Percentiles rank a stretch among this genome's conserved stretches.
Conservation (phyloP, 75 land plant genomes). For the Cryptomeria japonica region DNA sequence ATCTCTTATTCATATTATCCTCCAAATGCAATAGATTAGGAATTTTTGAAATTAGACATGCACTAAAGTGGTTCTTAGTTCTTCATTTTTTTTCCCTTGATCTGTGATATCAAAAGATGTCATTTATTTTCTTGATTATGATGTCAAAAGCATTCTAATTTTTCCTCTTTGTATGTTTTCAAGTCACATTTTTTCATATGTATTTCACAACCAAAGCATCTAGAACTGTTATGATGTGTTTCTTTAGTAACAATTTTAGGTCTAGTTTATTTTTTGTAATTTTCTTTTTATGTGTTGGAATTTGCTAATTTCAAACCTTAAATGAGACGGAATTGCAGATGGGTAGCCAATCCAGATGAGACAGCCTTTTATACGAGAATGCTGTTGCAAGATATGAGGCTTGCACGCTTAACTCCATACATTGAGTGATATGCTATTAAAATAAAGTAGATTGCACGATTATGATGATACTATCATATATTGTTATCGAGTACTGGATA, state of each 20-base stretch:
- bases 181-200: neutral
- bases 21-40: neutral
- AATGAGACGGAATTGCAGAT: conserved; percentile 8
- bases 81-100: neutral
- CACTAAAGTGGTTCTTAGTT: neutral
- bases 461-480: neutral
- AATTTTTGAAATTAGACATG: neutral
- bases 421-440: conserved; percentile 17
- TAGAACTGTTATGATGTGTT: neutral
- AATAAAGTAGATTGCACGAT: neutral
- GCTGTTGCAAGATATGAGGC: conserved; percentile 31
- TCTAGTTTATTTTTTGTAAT: neutral
- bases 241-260: neutral
- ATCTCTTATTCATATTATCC: neutral
- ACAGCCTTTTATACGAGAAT: conserved; percentile 44
- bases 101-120: neutral
- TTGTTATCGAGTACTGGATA: neutral
- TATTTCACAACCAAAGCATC: neutral
- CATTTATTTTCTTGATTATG: neutral
- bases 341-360: conserved; percentile 57
- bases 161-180: neutral
- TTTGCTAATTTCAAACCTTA: neutral
- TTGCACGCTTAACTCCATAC: conserved; percentile 38
- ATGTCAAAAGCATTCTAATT: neutral
- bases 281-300: neutral